Evolutionary conservation across 352 stramenopile genomes (phyloP), one percentile per base, ranked within the genome.

Genomic region (Phytophthora meadii): DNA sequence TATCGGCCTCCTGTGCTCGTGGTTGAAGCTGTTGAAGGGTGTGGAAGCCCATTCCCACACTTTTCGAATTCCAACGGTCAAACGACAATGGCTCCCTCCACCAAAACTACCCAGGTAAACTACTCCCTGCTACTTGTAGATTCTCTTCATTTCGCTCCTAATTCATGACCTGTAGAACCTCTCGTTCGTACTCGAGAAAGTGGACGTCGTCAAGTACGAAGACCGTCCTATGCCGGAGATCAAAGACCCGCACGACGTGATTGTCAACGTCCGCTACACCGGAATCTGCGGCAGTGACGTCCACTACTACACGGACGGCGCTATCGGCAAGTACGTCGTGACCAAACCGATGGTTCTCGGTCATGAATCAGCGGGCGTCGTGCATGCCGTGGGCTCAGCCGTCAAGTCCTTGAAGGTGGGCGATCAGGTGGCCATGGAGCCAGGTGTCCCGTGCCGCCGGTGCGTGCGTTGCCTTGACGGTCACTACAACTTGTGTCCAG

Each of bases 291-390:
- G 61, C 34, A 74, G 67, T 28, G 61, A 74, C 50, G 44, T 74
- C 2, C 61, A 74, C 54, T 70, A 74, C 61, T 74, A 67, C 67
- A 74, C 50, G n/a, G 54, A 71, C 61, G 54, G 67, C 30, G 46
- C 61, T 36, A 74, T 74, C 51, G 67, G 61, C 54, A 66, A 71
- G 54, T 74, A 51, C 34, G 67, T 74, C 32, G 61, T 74, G 49
- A 36, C 61, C 5, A 59, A 68, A 44, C 55, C 61, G n/a, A 67
- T 71, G 61, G 61, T 71, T 17, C 47, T 74, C 40, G 67, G 67
- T 10, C 61, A 74, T 32, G 67, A 74, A 50, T 74, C 67, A 1
- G 61, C 54, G 14, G 67, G 67, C 9, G 61, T 74, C 15, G 67
- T 74, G 37, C 61, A 70, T 19, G 67, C 61, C 30, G 54, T 74